Base-by-base conservation (phyloP, 2,329 filamentous ascomycete genomes). In the Phialophora verrucosa region DNA sequence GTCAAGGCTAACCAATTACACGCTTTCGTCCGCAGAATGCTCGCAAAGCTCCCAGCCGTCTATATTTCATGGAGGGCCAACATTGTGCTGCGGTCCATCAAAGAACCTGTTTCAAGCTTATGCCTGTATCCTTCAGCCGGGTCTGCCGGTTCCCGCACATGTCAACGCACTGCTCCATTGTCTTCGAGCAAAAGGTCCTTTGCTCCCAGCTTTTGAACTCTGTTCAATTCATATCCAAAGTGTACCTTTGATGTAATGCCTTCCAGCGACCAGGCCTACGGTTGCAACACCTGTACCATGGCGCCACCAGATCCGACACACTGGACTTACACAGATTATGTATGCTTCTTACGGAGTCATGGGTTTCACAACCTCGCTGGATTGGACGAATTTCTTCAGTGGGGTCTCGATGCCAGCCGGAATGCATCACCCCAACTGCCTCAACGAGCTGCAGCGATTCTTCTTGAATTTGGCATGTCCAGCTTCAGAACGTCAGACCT, bases 281-380 rank as follows among this genome's bases (percentile, higher is more conserved):
- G 63, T 42, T 71, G 69, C 59, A 59, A 60, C 17, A 71, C 67
- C 31, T 71, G 69, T 49, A 64, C 63, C 8, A 71, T 71, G 69
- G 67, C 69, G 55, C 69, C 69, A 47, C 47, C 67, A 51, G 69
- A 71, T 66, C 67, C 69, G 23, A 62, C 65, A 32, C 67, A 61
- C 25, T 71, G 69, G 69, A 71, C 69, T 10, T 71, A 68, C 55
- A 69, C 69, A 42, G 69, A 71, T 56, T 71, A 71, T 49, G 69
- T 69, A 23, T 71, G 69, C 58, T 71, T 71, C 44, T 38, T 71
- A 3, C 59, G 67, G 17, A 67, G 67, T n/a, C 69, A 71, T 63
- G 69, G 69, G 8, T 71, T 69, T 65, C 69, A 69, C 62, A 71
- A 71, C 55, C 67, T 71, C 35, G 61, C 64, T 35, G 62, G 63